Evolutionary conservation across 2,329 filamentous ascomycete species (phyloP).

Genomic region (Annulohypoxylon truncatum): DNA sequence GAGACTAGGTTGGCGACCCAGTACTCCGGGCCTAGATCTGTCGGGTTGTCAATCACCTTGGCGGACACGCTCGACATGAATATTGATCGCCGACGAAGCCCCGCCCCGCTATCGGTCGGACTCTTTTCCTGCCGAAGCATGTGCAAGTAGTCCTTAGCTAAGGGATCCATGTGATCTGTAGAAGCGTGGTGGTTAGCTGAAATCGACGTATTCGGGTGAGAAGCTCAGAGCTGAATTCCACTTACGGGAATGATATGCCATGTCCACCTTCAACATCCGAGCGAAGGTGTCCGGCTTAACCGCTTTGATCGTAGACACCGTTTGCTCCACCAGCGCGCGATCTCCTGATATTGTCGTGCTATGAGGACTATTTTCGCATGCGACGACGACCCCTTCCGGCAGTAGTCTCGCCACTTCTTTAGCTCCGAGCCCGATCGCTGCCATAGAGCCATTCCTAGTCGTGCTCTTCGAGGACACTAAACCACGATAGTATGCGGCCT

Average conservation of each 20-base stretch:
- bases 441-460: constrained; percentile 52
- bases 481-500: constrained; percentile 56
- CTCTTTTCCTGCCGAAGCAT: constrained; percentile 30
- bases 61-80: constrained; percentile 48
- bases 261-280: constrained; percentile 53
- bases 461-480: constrained; percentile 29
- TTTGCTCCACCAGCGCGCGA: constrained; percentile 37
- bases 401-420: constrained; percentile 48
- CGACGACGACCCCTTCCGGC: constrained; percentile 43
- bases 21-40: constrained; percentile 39
- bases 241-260: constrained; percentile 57
- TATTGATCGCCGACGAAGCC: constrained; percentile 2
- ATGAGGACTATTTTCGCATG: constrained; percentile 49
- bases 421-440: constrained; percentile 53
- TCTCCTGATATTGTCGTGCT: constrained; percentile 50
- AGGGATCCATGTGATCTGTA: constrained; percentile 27
- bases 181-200: constrained; percentile 26
- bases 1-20: constrained; percentile 46
- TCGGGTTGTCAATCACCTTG: constrained; percentile 38
- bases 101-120: constrained; percentile 13
- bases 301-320: constrained; percentile 47
- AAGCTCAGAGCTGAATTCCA: not conserved
- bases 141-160: constrained; percentile 26
- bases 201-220: not conserved
- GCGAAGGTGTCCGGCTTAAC: constrained; percentile 48